These are phyloP conservation scores for Hypholoma sublateritium DNA, from an alignment of 768 basidiomycete genomes.

Conservation along the genomic window DNA sequence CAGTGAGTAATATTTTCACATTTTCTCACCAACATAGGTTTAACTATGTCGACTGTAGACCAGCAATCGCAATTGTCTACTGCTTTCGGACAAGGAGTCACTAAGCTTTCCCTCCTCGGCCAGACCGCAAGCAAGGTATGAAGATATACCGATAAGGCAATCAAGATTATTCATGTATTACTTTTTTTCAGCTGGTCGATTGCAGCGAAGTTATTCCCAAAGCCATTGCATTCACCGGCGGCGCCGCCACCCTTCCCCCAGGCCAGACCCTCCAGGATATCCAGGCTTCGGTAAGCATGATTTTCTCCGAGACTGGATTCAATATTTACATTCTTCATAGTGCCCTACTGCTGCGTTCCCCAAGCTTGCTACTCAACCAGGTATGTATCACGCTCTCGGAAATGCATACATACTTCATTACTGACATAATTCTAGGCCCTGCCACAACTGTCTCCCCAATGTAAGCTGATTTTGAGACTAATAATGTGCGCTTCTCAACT, in stretches of 20 bases:
- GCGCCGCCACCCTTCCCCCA: not conserved
- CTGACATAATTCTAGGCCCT: not conserved
- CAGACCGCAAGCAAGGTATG: conserved; percentile 24
- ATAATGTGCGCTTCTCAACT: not conserved
- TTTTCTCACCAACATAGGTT: not conserved
- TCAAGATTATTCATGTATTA: not conserved
- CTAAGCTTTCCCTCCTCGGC: conserved; percentile 42
- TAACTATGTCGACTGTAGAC: conserved; percentile 9
- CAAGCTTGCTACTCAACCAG: not conserved
- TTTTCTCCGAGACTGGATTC: not conserved
- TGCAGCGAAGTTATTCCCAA: conserved; percentile 34
- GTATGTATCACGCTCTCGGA: too few relatives aligned
- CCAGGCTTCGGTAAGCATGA: not conserved
- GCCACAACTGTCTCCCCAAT: not conserved
- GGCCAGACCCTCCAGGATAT: not conserved
- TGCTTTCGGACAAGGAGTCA: conserved; percentile 39
- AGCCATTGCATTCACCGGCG: not conserved
- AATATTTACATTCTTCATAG: not conserved
- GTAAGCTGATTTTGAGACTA: not conserved
- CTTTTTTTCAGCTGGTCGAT: conserved; percentile 29
- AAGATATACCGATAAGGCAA: not conserved
- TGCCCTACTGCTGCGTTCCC: not conserved
- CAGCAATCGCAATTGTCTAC: conserved; percentile 32
- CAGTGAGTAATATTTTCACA: conserved; percentile 22
- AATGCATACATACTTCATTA: too few relatives aligned